Evolutionary conservation across 1,139 yeast species (phyloP), one percentile per base, ranked within the genome.

Genomic region (Kazachstania sp.): DNA sequence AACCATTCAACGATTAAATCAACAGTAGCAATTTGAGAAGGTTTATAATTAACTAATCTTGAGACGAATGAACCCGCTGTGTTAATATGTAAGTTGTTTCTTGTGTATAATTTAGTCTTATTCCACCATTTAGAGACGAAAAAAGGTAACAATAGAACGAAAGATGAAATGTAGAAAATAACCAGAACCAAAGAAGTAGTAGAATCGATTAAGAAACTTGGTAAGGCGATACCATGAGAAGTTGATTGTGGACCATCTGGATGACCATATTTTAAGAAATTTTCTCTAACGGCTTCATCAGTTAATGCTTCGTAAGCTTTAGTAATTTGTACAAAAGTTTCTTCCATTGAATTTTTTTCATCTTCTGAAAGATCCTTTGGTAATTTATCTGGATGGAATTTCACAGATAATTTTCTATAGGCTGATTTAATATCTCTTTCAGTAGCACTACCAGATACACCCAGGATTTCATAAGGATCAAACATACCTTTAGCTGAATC

Each of bases 161-260:
- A 79, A 43, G 86, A 67, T 11, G 79, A 55, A 47, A 87, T 79
- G 66, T 94, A 94, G 4, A 75, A 56, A 7, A 78, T 66, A 26
- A 83, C 78, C 38, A 83, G 66, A 39, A 84, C 59, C 2, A 83
- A 78, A 5, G 95, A 83, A 39, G 84, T 83, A 50, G 79, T 75
- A 32, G 95, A 92, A 56, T 87, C 96, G 39, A 94, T 87, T 57
- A 94, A 74, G 68, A 87, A 87, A 64, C 84, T 83, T 37, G 99
- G 99, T 56, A 94, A 71, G 0, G 97, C 99, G 66, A 94, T 88
- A 49, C 98, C 98, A 64, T 87, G 97, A n/a, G 83, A 72, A n/a
- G 85, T 75, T 42, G 86, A 86, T 66, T 87, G 96, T 44, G 95
- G 96, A 37, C 98, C 98, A 69, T 94, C 98, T 6, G 99, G 99